A percentile compares a stretch with the other conserved stretches of the same genome.
Evolutionary conservation across 176 grass and related monocot species (phyloP).

Genomic region (Triticum urartu): DNA sequence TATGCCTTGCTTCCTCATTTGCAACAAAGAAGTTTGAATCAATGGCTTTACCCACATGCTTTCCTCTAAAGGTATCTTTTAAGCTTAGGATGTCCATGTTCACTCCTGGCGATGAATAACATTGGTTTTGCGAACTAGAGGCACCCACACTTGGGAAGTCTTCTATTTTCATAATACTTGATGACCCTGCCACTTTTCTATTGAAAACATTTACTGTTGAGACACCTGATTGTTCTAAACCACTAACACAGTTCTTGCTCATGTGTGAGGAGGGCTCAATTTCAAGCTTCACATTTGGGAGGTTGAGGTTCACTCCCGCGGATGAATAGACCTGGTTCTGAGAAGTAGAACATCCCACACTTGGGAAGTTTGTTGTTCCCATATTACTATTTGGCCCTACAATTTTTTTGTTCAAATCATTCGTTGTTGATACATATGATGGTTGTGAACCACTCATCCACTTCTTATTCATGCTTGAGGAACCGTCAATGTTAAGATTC

Average conservation of each 20-base stretch:
- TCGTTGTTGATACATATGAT: background rate
- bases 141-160: slow-evolving; percentile 28
- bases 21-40: slow-evolving; percentile 32
- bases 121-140: slow-evolving; percentile 24
- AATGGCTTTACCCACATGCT: slow-evolving; percentile 27
- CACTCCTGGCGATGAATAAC: slow-evolving; percentile 27
- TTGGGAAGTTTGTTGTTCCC: slow-evolving; percentile 26
- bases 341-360: slow-evolving; percentile 8
- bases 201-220: slow-evolving; percentile 28
- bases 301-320: slow-evolving; percentile 33
- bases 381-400: slow-evolving; percentile 24
- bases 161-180: slow-evolving; percentile 22
- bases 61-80: slow-evolving; percentile 27
- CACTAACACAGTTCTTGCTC: slow-evolving; percentile 34
- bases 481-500: background rate
- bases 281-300: slow-evolving; percentile 28
- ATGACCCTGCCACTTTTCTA: slow-evolving; percentile 32
- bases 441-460: slow-evolving; percentile 28
- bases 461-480: slow-evolving; percentile 18
- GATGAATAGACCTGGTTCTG: slow-evolving; percentile 23
- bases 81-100: slow-evolving; percentile 30
- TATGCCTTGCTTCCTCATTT: slow-evolving; percentile 22
- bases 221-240: slow-evolving; percentile 17
- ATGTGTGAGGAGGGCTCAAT: slow-evolving; percentile 6
- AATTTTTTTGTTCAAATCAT: slow-evolving; percentile 36